Evolutionary conservation across 1,284 basidiomycete species (phyloP).

Genomic region (Porogramme epimiltina): DNA sequence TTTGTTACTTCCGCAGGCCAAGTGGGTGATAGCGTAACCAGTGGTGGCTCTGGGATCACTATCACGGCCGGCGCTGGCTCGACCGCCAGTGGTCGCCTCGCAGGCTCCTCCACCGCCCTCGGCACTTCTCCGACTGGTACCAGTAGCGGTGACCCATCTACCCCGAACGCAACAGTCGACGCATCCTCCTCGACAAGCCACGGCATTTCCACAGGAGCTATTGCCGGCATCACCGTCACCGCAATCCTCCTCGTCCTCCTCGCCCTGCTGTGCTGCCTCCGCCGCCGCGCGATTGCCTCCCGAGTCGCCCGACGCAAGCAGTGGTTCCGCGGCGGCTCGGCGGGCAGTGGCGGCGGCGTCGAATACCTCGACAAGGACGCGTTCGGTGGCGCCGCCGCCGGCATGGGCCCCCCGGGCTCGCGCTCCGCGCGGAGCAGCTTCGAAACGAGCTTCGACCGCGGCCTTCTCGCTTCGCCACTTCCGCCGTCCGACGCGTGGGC

Average conservation of each 20-base stretch:
- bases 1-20: neutral
- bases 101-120: constrained; percentile 7
- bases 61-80: neutral
- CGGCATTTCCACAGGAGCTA: constrained; percentile 16
- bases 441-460: constrained; percentile 44
- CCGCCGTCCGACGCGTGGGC: constrained; percentile 15
- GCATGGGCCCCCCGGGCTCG: neutral
- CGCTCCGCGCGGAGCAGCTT: constrained; percentile 45
- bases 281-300: constrained; percentile 20
- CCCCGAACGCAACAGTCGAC: neutral
- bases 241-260: constrained; percentile 12
- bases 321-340: constrained; percentile 25
- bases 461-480: constrained; percentile 21
- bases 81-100: neutral
- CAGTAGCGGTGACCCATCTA: constrained; percentile 2
- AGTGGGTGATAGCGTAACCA: neutral
- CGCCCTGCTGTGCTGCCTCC: constrained; percentile 17
- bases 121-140: constrained; percentile 2
- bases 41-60: neutral
- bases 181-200: constrained; percentile 2
- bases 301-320: constrained; percentile 25
- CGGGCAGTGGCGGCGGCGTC: constrained; percentile 16
- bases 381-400: neutral
- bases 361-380: constrained; percentile 24
- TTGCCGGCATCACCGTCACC: constrained; percentile 19